phyloP scores from a whole-genome alignment of 345 rosid genomes.

The Psidium friedrichsthalianum region DNA sequence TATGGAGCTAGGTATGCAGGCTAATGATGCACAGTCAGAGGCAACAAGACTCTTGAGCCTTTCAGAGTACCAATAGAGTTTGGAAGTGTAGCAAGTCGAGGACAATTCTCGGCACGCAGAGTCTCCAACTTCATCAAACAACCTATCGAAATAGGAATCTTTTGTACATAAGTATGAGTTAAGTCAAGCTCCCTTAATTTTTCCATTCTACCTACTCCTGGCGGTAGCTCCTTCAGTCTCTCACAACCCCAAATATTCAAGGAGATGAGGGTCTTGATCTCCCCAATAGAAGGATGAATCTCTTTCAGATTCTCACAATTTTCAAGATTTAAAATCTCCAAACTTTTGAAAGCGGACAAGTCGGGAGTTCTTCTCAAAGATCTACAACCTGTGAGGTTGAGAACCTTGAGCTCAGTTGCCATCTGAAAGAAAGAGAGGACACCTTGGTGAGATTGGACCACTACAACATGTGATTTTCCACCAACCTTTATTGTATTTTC shows the following conservation, averaged over 20 bases:
- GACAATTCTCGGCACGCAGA: too few relatives aligned
- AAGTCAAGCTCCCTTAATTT: too few relatives aligned
- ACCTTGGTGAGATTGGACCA: fast-evolving
- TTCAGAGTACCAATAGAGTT: too few relatives aligned
- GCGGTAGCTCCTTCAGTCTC: not conserved
- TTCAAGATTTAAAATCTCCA: not conserved
- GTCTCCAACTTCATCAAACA: too few relatives aligned
- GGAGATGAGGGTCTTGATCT: not conserved
- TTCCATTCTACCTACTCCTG: too few relatives aligned
- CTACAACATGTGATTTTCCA: not conserved
- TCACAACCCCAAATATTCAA: fast-evolving
- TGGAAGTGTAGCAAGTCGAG: too few relatives aligned
- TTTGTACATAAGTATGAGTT: too few relatives aligned
- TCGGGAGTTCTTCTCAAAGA: not conserved
- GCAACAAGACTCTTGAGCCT: too few relatives aligned
- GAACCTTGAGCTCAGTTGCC: not conserved
- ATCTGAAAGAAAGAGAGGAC: not conserved
- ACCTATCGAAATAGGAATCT: too few relatives aligned
- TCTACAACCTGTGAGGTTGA: not conserved
- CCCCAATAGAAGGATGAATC: not conserved
- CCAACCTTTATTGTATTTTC: not conserved
- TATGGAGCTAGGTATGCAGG: too few relatives aligned
- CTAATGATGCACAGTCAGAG: too few relatives aligned
- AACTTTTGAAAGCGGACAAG: not conserved
- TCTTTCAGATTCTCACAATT: fast-evolving